Conservation (phyloP, 1,284 basidiomycete species). For the Ceratobasidium sp. region DNA sequence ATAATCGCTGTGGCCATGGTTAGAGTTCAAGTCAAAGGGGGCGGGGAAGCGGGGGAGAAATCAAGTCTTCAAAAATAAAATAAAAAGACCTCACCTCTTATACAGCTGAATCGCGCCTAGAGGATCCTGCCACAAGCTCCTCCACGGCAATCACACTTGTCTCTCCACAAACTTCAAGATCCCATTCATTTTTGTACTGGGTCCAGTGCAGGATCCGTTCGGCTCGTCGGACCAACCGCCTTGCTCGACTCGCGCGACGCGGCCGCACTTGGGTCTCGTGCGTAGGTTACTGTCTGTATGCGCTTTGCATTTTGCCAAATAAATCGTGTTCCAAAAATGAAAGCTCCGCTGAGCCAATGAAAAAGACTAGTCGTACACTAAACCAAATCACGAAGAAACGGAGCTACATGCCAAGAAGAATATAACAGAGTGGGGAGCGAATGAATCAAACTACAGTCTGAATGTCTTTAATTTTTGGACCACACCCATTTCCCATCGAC, state of each 20-base stretch:
- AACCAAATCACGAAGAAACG: background rate
- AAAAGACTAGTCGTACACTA: background rate
- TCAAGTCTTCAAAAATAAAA: background rate
- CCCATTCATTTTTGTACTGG: background rate
- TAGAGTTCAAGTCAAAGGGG: background rate
- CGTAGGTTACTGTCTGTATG: background rate
- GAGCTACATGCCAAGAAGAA: no score
- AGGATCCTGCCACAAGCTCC: conserved; percentile 5
- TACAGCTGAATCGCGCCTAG: background rate
- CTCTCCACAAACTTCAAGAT: background rate
- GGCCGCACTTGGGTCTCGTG: conserved; percentile 19
- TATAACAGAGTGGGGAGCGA: no score
- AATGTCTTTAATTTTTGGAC: conserved; percentile 15
- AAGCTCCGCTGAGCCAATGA: background rate
- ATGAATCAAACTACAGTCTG: no score
- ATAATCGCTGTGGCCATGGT: background rate
- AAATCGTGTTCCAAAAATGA: no score
- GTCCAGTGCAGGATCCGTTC: conserved; percentile 3
- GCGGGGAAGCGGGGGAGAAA: background rate
- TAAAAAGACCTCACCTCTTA: background rate
- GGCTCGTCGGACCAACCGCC: conserved; percentile 1
- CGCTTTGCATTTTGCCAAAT: background rate
- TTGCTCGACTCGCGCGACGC: background rate
- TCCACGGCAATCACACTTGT: conserved; percentile 9
- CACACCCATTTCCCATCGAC: conserved; percentile 75